A percentile compares a stretch with the other conserved stretches of the same genome.
Evolutionary conservation across 331 rosid genomes (phyloP).

Genomic region (Acacia concinna): DNA sequence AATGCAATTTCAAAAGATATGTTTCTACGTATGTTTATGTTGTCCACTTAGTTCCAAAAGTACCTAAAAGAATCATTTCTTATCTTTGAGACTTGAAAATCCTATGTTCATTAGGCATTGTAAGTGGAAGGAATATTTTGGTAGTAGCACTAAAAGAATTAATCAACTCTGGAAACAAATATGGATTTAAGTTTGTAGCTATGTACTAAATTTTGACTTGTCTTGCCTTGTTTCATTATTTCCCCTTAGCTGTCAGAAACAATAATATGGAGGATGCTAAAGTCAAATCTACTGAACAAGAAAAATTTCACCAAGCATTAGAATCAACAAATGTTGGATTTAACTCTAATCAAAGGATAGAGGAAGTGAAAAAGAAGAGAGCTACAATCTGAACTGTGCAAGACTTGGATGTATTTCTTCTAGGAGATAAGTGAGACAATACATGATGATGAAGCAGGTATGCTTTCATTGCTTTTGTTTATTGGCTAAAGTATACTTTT

Average conservation of each 20-base stretch:
- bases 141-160: background rate
- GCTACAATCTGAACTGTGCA: constrained; percentile 40
- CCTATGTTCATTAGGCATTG: background rate
- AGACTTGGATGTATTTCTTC: constrained; percentile 73
- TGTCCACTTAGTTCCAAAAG: background rate
- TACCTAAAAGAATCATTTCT: background rate
- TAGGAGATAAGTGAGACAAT: constrained; percentile 54
- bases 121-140: background rate
- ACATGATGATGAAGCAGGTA: constrained; percentile 55
- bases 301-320: constrained; percentile 36
- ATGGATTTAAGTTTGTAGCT: constrained; percentile 17
- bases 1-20: background rate
- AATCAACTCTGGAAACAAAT: background rate
- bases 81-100: background rate
- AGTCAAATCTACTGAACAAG: constrained; percentile 45
- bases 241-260: constrained; percentile 56
- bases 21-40: too few relatives aligned
- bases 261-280: constrained; percentile 44
- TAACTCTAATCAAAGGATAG: constrained; percentile 40
- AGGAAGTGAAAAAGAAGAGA: constrained; percentile 39
- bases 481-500: too few relatives aligned
- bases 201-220: constrained; percentile 15
- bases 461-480: too few relatives aligned
- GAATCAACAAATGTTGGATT: constrained; percentile 41
- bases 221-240: constrained; percentile 26